Evolutionary conservation across 1,284 basidiomycete genomes (phyloP).

Genomic region (Cutaneotrichosporon sp.): DNA sequence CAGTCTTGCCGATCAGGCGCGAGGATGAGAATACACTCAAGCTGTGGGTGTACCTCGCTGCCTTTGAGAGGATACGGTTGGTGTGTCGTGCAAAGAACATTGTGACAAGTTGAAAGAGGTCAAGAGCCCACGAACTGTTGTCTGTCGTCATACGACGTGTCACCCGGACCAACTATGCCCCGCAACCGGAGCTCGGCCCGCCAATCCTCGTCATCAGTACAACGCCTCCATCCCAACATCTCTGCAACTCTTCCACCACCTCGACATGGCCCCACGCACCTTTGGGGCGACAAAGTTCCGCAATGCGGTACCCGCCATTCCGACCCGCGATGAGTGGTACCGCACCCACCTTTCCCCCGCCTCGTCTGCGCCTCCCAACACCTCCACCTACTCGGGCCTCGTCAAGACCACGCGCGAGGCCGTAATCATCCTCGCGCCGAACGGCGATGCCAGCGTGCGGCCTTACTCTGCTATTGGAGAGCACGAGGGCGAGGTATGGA

Average conservation of each 20-base stretch:
- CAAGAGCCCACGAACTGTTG: no score
- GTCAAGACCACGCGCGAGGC: constrained; percentile 42
- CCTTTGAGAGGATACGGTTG: neutral
- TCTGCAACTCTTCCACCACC: neutral
- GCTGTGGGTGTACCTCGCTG: neutral
- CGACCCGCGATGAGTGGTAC: constrained; percentile 39
- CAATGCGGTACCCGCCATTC: constrained; percentile 37
- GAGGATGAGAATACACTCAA: constrained; percentile 20
- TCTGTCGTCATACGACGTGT: neutral
- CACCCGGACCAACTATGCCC: neutral
- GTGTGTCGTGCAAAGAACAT: constrained; percentile 7
- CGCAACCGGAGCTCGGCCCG: neutral
- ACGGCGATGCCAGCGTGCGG: constrained; percentile 39
- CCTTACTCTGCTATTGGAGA: constrained; percentile 22
- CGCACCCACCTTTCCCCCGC: constrained; percentile 29
- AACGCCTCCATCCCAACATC: neutral
- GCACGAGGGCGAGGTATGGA: constrained; percentile 21
- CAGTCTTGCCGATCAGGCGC: constrained; percentile 37
- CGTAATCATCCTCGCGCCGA: constrained; percentile 37
- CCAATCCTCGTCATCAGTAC: neutral
- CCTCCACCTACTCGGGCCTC: constrained; percentile 32
- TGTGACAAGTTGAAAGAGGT: neutral
- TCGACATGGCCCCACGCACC: constrained; percentile 29
- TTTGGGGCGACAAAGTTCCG: constrained; percentile 50
- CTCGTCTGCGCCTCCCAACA: constrained; percentile 16